These are phyloP conservation scores for Vitis hybrid DNA, from an alignment of 177 flowering plant genomes.

Conservation along the genomic window DNA sequence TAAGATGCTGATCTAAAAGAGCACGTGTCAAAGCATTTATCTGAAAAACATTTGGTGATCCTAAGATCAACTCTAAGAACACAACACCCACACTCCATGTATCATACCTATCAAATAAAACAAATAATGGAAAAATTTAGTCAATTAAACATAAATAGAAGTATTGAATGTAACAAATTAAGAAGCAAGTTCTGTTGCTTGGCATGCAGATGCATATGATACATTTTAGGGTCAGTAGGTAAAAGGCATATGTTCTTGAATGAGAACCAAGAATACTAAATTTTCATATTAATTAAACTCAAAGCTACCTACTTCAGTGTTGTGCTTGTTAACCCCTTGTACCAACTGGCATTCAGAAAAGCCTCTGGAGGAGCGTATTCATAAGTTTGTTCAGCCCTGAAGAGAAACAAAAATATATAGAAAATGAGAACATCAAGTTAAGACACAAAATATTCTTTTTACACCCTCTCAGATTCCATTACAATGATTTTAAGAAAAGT, in stretches of 20 bases:
- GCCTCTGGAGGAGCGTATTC: slow-evolving; percentile 96
- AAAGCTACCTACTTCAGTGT: slow-evolving; percentile 56
- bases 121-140: background rate
- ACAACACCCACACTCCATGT: slow-evolving; percentile 99
- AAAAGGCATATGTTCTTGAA: background rate
- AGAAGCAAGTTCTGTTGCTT: background rate
- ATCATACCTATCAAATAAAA: slow-evolving; percentile 67
- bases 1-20: slow-evolving; percentile 78
- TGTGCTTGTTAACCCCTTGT: slow-evolving; percentile 47
- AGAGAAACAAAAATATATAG: slow-evolving; percentile 15
- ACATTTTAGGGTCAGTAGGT: background rate
- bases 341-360: slow-evolving; percentile 77
- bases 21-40: slow-evolving; percentile 63
- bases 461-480: too few relatives aligned
- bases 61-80: slow-evolving; percentile 84
- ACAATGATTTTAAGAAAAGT: too few relatives aligned
- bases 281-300: background rate
- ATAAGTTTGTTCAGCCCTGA: slow-evolving; percentile 87
- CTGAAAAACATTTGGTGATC: slow-evolving; percentile 93
- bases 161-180: background rate
- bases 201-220: slow-evolving; percentile 1
- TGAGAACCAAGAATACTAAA: background rate
- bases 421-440: background rate
- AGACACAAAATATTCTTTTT: background rate
- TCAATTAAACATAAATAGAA: background rate